Base-by-base conservation (phyloP, 2,329 filamentous ascomycete species). In the Diaporthe longicolla region DNA sequence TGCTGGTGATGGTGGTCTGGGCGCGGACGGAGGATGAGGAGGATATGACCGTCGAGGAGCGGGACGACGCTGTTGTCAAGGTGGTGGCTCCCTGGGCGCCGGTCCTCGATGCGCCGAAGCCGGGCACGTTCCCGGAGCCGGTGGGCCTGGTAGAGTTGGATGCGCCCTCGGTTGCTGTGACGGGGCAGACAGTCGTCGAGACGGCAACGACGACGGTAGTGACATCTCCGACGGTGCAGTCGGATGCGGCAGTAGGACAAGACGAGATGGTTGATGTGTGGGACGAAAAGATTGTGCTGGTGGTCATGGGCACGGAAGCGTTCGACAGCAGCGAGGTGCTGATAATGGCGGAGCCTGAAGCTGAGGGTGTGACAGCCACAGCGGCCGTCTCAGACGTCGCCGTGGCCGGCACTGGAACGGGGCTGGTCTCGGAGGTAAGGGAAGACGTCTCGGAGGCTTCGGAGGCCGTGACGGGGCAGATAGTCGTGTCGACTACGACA, bases 401-500 rank as follows among this genome's bases (percentile, higher is more conserved):
- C 21, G 74, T 75, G 8, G 66, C 71, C 54, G 68, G 71, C 3
- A 69, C 74, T 5, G 59, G 58, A 8, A 61, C 66, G 32, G 63
- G 43, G 24, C 24, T 71, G n/a, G 37, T 71, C 13, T 13, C 55
- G 37, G 59, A 55, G 21, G 66, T 43, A 13, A 52, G 58, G 24
- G 57, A 24, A n/a, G 57, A 66, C 58, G 50, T 66, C 26, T 45
- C 43, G 11, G 73, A 71, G 7, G 71, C 74, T 50, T 73, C 74
- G n/a, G 74, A 48, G 11, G 74, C 74, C 2, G 74, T 75, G 24
- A 75, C 61, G 19, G 74, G 74, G 54, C 74, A 75, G 54, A 75
- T 73, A 0, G 74, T 75, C 2, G 74, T 75, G 59, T 55, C 71
- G 9, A 75, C 68, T 1, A 57, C 68, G 15, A 75, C 52, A 15